Conservation (phyloP, 2,329 filamentous ascomycete species). For the Colletotrichum gigasporum region DNA sequence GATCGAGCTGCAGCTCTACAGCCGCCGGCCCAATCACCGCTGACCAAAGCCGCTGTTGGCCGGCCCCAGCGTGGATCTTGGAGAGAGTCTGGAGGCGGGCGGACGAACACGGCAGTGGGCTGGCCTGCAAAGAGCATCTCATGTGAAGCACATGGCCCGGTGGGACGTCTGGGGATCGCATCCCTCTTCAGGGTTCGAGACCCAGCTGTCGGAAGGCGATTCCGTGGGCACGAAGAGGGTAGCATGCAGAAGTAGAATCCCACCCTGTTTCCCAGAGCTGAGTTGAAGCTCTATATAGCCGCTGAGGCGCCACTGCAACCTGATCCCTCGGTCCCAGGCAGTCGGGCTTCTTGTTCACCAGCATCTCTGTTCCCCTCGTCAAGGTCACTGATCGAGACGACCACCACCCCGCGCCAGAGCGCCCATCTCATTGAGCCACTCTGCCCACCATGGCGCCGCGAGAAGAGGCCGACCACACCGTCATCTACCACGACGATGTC, state of each 20-base stretch:
- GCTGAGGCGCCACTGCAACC: slow-evolving; percentile 5
- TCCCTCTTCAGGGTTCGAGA: slow-evolving; percentile 24
- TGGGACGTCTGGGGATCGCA: slow-evolving; percentile 31
- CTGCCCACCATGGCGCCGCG: slow-evolving; percentile 26
- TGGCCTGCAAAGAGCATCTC: slow-evolving; percentile 11
- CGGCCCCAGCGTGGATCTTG: slow-evolving; percentile 30
- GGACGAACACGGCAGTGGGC: slow-evolving; percentile 32
- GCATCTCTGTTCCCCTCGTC: not conserved
- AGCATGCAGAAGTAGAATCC: slow-evolving; percentile 4
- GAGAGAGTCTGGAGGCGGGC: slow-evolving; percentile 23
- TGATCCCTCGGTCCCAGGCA: slow-evolving; percentile 7
- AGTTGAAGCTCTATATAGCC: slow-evolving; percentile 19
- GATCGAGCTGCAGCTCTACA: slow-evolving; percentile 4
- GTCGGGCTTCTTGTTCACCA: slow-evolving; percentile 14
- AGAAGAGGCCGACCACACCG: slow-evolving; percentile 29
- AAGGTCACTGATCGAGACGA: not conserved
- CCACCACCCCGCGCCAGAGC: not conserved
- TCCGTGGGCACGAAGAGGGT: not conserved
- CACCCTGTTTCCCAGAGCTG: not conserved
- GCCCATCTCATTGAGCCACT: not conserved
- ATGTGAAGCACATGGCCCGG: slow-evolving; percentile 18
- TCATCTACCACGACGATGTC: slow-evolving; percentile 38
- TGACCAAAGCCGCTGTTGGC: slow-evolving; percentile 28
- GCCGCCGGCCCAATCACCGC: slow-evolving; percentile 12
- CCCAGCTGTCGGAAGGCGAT: slow-evolving; percentile 11